phyloP scores from a whole-genome alignment of 208 protist genomes.

The Leishmania guyanensis region DNA sequence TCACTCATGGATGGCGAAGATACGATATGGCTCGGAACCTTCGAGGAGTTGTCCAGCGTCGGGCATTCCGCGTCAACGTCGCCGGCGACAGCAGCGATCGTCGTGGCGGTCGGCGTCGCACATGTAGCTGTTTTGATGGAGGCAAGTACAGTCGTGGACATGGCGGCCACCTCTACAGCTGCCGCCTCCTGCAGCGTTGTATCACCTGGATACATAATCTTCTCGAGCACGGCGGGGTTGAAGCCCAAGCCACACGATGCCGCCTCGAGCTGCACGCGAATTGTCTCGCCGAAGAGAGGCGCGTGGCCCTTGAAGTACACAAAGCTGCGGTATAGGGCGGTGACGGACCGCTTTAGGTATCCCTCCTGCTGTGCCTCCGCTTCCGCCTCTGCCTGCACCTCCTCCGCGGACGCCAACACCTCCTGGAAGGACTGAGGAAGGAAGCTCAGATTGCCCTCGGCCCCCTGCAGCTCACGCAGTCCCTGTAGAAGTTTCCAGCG shows the following conservation, averaged over 20 bases:
- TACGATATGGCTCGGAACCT: constrained; percentile 5
- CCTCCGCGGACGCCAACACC: constrained; percentile 50
- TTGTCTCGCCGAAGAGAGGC: constrained; percentile 39
- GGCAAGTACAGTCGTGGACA: not conserved
- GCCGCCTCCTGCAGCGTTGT: constrained; percentile 48
- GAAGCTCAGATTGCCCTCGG: constrained; percentile 45
- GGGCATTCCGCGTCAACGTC: not conserved
- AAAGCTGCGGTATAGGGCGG: constrained; percentile 54
- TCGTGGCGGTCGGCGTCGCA: not conserved
- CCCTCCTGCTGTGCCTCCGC: constrained; percentile 37
- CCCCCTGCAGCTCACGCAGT: constrained; percentile 65
- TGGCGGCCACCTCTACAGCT: constrained; percentile 15
- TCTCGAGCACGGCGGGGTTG: constrained; percentile 25
- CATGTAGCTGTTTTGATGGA: constrained; percentile 1
- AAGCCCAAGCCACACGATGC: constrained; percentile 32
- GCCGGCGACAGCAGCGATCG: not conserved
- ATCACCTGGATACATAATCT: constrained; percentile 50
- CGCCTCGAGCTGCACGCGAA: constrained; percentile 45
- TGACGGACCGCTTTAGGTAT: constrained; percentile 54
- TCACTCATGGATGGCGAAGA: constrained; percentile 12
- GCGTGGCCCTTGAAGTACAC: constrained; percentile 51
- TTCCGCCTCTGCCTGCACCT: constrained; percentile 40
- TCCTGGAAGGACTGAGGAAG: constrained; percentile 47
- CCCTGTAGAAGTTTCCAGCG: constrained; percentile 56
- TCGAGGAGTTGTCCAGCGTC: not conserved